Conservation (phyloP, 495 filamentous ascomycete genomes). For the Margaritispora aquatica region DNA sequence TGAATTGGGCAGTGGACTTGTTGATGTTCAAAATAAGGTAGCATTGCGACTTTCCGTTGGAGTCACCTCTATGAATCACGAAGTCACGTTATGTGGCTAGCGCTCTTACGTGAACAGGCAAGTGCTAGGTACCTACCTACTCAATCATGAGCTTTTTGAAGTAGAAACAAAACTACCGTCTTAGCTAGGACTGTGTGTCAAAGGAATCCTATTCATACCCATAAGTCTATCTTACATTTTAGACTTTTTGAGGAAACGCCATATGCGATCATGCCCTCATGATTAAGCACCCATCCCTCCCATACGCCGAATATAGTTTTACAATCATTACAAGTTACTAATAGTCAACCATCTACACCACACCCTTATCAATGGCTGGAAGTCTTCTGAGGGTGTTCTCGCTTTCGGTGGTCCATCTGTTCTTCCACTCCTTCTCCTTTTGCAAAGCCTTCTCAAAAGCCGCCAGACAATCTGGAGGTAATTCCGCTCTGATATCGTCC, state of each 20-base stretch:
- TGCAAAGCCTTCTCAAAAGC: conserved; percentile 59
- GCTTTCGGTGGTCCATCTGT: conserved; percentile 59
- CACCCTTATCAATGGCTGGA: conserved; percentile 47
- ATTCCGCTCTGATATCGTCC: conserved; percentile 59
- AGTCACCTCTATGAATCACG: too few relatives aligned
- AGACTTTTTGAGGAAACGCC: conserved; percentile 1
- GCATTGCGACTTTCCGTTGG: background rate
- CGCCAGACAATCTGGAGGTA: conserved; percentile 64
- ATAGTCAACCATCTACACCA: background rate
- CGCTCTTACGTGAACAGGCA: background rate
- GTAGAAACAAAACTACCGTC: too few relatives aligned
- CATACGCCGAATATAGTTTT: background rate
- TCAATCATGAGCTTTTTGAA: background rate
- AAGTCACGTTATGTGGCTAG: background rate
- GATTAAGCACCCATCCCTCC: background rate
- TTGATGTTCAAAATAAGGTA: too few relatives aligned
- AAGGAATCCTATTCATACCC: too few relatives aligned
- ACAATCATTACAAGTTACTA: background rate
- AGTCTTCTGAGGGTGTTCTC: conserved; percentile 35
- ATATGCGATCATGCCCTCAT: background rate
- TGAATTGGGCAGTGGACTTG: background rate
- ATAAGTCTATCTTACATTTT: background rate
- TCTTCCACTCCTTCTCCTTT: conserved; percentile 65
- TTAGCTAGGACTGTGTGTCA: too few relatives aligned
- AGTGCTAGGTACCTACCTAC: background rate